Evolutionary conservation across 257 asterid species (phyloP).

Genomic region (Datura wrightii): DNA sequence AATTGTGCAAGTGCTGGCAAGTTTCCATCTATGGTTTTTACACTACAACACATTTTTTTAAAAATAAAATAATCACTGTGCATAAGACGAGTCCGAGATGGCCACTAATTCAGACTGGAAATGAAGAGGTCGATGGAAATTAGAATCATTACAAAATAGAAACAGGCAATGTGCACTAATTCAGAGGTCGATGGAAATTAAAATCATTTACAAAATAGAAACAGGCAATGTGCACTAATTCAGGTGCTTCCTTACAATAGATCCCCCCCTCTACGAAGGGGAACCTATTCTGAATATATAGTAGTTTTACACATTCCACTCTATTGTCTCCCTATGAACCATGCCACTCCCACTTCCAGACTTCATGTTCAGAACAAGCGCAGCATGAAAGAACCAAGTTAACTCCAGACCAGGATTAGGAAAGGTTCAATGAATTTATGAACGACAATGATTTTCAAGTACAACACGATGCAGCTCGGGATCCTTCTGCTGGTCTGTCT

Average conservation of each 20-base stretch:
- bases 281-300: not conserved
- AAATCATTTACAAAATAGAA: constrained; percentile 16
- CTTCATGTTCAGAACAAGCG: constrained; percentile 5
- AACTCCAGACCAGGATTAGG: not conserved
- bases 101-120: no score
- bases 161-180: not conserved
- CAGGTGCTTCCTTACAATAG: not conserved
- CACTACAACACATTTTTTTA: not conserved
- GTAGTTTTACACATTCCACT: constrained; percentile 11
- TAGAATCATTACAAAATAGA: constrained; percentile 18
- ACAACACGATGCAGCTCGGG: constrained; percentile 68
- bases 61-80: no score
- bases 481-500: constrained; percentile 70
- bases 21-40: not conserved
- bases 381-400: not conserved
- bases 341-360: not conserved
- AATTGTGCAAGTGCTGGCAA: not conserved
- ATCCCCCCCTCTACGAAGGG: not conserved
- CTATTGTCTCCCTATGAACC: not conserved
- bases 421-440: constrained; percentile 25
- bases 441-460: constrained; percentile 35
- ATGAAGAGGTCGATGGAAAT: not conserved
- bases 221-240: not conserved
- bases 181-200: not conserved
- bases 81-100: not conserved